phyloP scores from a whole-genome alignment of 2,329 filamentous ascomycete genomes.

The Alternaria sp. region DNA sequence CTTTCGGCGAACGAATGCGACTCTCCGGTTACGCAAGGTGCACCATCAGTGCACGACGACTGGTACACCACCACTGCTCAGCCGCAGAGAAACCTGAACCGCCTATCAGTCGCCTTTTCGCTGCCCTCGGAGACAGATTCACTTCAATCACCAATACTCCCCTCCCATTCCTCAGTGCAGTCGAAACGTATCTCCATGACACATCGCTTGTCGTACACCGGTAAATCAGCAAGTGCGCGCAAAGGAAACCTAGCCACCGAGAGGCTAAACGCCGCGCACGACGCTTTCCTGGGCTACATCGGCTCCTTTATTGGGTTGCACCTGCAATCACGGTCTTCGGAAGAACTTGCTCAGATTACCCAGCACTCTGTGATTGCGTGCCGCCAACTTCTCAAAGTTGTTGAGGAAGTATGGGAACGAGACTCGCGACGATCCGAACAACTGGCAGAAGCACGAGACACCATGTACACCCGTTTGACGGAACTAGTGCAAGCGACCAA shows the following conservation, averaged over 20 bases:
- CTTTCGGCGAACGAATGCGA: constrained; percentile 55
- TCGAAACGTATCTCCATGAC: constrained; percentile 61
- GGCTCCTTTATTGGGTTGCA: constrained; percentile 94
- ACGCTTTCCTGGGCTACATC: constrained; percentile 86
- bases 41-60: constrained; percentile 32
- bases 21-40: constrained; percentile 42
- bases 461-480: constrained; percentile 80
- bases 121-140: constrained; percentile 47
- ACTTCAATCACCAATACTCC: constrained; percentile 37
- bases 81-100: constrained; percentile 37
- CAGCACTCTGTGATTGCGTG: constrained; percentile 84
- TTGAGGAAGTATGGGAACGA: constrained; percentile 82
- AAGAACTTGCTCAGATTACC: constrained; percentile 81
- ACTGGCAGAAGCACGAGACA: constrained; percentile 71
- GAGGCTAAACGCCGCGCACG: constrained; percentile 78
- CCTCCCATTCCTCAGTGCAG: constrained; percentile 35
- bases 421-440: constrained; percentile 71
- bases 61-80: constrained; percentile 36
- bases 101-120: constrained; percentile 46
- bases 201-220: constrained; percentile 79
- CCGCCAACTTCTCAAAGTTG: constrained; percentile 75
- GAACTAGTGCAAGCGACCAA: constrained; percentile 81
- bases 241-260: constrained; percentile 82
- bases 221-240: constrained; percentile 66
- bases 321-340: constrained; percentile 87